These are phyloP conservation scores for Dothidotthia symphoricarpi DNA, from an alignment of 2,329 filamentous ascomycete genomes.

Conservation along the genomic window DNA sequence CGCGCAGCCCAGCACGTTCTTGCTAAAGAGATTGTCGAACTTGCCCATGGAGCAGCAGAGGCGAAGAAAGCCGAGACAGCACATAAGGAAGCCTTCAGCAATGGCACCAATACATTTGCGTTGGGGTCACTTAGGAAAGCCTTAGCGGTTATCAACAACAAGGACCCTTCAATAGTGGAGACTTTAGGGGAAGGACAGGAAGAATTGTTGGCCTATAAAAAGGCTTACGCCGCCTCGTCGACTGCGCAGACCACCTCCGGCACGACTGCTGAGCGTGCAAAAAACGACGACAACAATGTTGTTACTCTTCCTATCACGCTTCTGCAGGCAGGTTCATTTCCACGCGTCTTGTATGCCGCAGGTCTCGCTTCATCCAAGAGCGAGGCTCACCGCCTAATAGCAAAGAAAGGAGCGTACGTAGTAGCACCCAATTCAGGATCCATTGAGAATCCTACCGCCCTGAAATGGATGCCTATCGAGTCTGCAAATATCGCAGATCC, in stretches of 20 bases:
- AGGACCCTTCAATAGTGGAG: constrained; percentile 1
- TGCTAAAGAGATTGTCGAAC: constrained; percentile 75
- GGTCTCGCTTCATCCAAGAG: constrained; percentile 58
- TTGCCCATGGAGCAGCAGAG: constrained; percentile 69
- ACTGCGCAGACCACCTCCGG: constrained; percentile 9
- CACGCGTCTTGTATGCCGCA: constrained; percentile 59
- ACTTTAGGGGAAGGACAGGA: constrained; percentile 13
- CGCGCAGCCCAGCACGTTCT: constrained; percentile 79
- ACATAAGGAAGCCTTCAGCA: constrained; percentile 51
- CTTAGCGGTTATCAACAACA: constrained; percentile 8
- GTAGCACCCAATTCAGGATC: constrained; percentile 45
- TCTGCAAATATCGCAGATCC: constrained; percentile 59
- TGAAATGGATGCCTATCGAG: constrained; percentile 65
- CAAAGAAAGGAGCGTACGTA: constrained; percentile 59
- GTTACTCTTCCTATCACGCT: constrained; percentile 60
- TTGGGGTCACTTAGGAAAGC: constrained; percentile 25
- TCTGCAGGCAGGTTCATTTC: constrained; percentile 55
- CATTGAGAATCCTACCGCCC: constrained; percentile 41
- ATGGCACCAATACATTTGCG: constrained; percentile 32
- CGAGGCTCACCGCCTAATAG: constrained; percentile 60
- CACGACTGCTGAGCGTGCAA: constrained; percentile 14
- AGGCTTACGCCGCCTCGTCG: constrained; percentile 22
- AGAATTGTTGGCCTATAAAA: constrained; percentile 26
- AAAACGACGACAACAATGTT: constrained; percentile 54
- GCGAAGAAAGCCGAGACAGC: constrained; percentile 62